These are phyloP conservation scores for Apiospora saccharicola DNA, from an alignment of 2,329 filamentous ascomycete genomes.

Conservation along the genomic window DNA sequence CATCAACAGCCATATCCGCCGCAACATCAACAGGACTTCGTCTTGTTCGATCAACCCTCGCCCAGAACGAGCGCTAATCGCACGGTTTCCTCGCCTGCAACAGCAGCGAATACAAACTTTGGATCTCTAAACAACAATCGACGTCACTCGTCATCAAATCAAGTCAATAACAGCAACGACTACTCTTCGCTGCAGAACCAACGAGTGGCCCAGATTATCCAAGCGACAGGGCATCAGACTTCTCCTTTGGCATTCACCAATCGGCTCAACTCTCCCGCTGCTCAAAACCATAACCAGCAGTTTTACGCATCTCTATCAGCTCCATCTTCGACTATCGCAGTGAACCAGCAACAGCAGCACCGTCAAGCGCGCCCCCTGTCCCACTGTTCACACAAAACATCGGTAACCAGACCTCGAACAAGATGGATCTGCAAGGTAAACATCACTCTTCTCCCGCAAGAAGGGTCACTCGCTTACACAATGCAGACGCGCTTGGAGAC, in stretches of 20 bases:
- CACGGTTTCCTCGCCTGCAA: constrained; percentile 52
- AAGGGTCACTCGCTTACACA: constrained; percentile 42
- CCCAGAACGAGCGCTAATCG: constrained; percentile 54
- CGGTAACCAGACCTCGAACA: constrained; percentile 53
- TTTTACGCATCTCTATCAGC: constrained; percentile 72
- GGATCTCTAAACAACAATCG: constrained; percentile 44
- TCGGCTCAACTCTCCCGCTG: constrained; percentile 60
- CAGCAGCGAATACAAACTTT: constrained; percentile 48
- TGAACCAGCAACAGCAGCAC: constrained; percentile 59
- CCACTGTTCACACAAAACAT: constrained; percentile 72
- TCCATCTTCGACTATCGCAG: constrained; percentile 64
- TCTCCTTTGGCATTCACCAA: constrained; percentile 62
- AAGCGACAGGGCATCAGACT: constrained; percentile 62
- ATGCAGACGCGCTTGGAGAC: constrained; percentile 61
- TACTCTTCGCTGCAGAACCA: constrained; percentile 62
- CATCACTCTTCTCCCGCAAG: constrained; percentile 27
- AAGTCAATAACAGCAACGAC: constrained; percentile 34
- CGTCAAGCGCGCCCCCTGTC: constrained; percentile 70
- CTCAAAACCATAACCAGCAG: constrained; percentile 55
- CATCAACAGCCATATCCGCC: constrained; percentile 58
- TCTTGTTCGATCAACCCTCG: constrained; percentile 71
- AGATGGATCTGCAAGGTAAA: constrained; percentile 67
- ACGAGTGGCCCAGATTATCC: constrained; percentile 65
- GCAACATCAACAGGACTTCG: constrained; percentile 75
- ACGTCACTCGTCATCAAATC: constrained; percentile 54